Evolutionary conservation across 2,329 filamentous ascomycete species (phyloP), one percentile per base, ranked within the genome.

Genomic region (Sarocladiaceae sp.): DNA sequence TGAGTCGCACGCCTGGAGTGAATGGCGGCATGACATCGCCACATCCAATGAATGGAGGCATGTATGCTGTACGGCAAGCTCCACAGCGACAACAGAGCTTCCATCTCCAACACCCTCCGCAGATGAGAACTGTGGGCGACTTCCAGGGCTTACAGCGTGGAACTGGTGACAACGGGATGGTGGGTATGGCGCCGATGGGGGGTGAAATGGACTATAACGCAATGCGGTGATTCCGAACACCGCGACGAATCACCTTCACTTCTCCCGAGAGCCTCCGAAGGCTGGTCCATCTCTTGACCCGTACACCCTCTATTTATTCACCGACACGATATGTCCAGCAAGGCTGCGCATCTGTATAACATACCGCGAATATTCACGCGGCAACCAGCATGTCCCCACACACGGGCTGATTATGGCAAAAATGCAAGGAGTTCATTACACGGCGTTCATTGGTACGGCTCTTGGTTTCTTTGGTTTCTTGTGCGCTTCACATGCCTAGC

Each of bases 111-210:
- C 44, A 50, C 3, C 61, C 58, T 21, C 47, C 55, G 2, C 54
- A 59, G 12, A 50, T 58, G 51, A 50, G 51, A 11, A 49, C 52
- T 13, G 50, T 56, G 2, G 53, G 65, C 3, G 71, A 74, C 41
- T 77, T 74, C 42, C 72, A 76, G 20, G 65, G 67, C 1, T 52
- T 76, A 2, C 72, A 74, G 46, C 60, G 72, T 31, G 62, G 64
- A 10, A 68, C 61, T 67, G 0, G 70, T 72, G 33, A 46, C 44
- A 13, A 45, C 35, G n/a, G 47, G 10, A 54, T 63, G 45, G 47
- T 55, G 11, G 56, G 52, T 10, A 56, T 64, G 43, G 54, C 51
- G 19, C 16, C 56, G 15, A 61, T 64, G 51, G 44, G 50, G 6
- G 50, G 46, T 23, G 58, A 60, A 7, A 52, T 57, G 12, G 57